Base-by-base conservation (phyloP, 805 yeast genomes). In the Wickerhamomyces strasburgensis region DNA sequence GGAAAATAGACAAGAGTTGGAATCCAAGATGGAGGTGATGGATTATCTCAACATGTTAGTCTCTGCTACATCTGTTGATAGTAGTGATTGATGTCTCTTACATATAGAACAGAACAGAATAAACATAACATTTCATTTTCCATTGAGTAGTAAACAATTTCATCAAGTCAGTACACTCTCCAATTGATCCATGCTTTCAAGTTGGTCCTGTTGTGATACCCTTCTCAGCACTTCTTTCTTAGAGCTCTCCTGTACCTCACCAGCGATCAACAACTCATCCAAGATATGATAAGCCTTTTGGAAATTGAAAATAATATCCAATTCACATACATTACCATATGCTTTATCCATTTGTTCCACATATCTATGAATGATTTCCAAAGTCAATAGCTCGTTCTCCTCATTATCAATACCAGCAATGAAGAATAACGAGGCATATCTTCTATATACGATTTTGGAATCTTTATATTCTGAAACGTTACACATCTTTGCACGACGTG, bases 301-400 rank as follows among this genome's bases (percentile, higher is more conserved):
- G 64, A 93, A 93, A 54, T 94, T 93, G 73, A 93, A 93, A 34
- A 93, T 93, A 44, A 93, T 93, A 63, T 93, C 98, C 52, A 93
- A 68, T 59, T 93, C 98, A 62, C 97, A 88, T 14, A 93, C 98
- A 54, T 87, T 90, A 10, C 96, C 97, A 57, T 86, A 93, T 42
- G 88, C 78, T 50, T 84, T 82, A 66, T 93, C 98, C 96, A 93
- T 87, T 47, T 86, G 88, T 60, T 93, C 98, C 28, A 93, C 98
- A 58, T 80, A 93, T 43, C 97, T 70, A 58, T 93, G 98, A 35
- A 93, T 80, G 14, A 84, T 67, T 54, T 93, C 98, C 39, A 93
- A 67, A 2, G 94, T 80, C 37, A 86, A 62, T 45, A 93, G 68
- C 58, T 93, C 98, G 58, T 93, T 93, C 54, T 85, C 96, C 31